Evolutionary conservation across 1,284 basidiomycete species (phyloP).

Genomic region (Ustilago bromivora): DNA sequence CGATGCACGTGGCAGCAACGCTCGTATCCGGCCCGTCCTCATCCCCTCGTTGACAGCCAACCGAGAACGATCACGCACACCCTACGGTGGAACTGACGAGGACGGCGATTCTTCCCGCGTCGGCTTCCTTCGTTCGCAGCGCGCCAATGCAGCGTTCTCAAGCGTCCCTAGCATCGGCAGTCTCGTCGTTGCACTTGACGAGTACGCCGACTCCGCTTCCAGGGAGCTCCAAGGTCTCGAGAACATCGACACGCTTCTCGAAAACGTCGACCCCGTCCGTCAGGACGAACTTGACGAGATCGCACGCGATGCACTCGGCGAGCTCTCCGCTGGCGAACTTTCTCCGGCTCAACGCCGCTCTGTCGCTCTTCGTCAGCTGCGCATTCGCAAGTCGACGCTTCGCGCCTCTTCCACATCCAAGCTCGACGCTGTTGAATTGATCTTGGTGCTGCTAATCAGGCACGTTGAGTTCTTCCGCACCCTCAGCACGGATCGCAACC

Average conservation of each 20-base stretch:
- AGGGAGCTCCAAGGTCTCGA: constrained; percentile 77
- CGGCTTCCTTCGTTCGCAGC: constrained; percentile 43
- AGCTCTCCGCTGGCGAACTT: constrained; percentile 31
- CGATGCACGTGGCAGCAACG: constrained; percentile 36
- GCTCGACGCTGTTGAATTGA: constrained; percentile 82
- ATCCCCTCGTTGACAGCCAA: constrained; percentile 50
- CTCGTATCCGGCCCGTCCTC: constrained; percentile 45
- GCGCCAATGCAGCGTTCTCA: constrained; percentile 33
- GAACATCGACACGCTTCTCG: constrained; percentile 78
- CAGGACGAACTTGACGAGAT: constrained; percentile 79
- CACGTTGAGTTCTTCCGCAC: constrained; percentile 77
- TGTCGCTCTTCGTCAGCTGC: constrained; percentile 76
- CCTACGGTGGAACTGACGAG: constrained; percentile 25
- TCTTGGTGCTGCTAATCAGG: constrained; percentile 85
- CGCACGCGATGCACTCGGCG: constrained; percentile 49
- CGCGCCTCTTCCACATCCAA: constrained; percentile 73
- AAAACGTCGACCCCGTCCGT: constrained; percentile 77
- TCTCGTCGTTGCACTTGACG: constrained; percentile 77
- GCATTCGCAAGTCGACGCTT: constrained; percentile 72
- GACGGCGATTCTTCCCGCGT: constrained; percentile 34
- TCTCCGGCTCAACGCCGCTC: constrained; percentile 56
- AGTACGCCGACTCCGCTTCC: constrained; percentile 75
- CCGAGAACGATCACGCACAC: constrained; percentile 43
- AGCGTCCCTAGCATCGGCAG: constrained; percentile 81
- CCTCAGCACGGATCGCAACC: constrained; percentile 34